Base-by-base conservation (phyloP, 257 asterid genomes). In the Primulina eburnea region DNA sequence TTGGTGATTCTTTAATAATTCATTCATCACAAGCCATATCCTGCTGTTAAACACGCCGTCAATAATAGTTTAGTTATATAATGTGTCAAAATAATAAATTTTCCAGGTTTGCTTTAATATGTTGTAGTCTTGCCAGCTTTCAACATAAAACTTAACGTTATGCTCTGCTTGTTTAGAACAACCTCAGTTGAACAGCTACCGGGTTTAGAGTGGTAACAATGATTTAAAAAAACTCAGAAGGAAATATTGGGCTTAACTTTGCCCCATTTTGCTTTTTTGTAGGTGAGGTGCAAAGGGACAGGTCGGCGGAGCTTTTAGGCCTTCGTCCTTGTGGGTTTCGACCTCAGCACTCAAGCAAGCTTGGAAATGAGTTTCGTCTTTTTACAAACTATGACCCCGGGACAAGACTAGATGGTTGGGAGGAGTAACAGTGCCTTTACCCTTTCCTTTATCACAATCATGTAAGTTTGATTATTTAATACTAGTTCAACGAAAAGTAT, bases 281-380 rank as follows among this genome's bases (percentile, higher is more conserved):
- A 91, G 99, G 99, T 55, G 88, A 76, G 74, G 99, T 91, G 77
- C 99, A 94, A 74, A 86, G 61, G 73, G 86, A 81, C 55, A 82
- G 82, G 57, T 96, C 96, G 71, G 92, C 80, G 9, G 85, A 88
- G 80, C 88, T 94, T 68, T 76, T 94, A 75, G 90, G 88, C 62
- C 72, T 94, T 75, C 89, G 69, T 4, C 88, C 97, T 20, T 94
- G 99, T 72, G 81, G 87, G 64, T 94, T 94, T 81, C 85, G 82
- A 63, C 99, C 99, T 33, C 90, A 82, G 69, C 99, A 94, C 80
- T 77, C 90, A 4, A 91, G 93, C 95, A 94, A 94, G 87, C 97
- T 94, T 70, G 99, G 97, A 68, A 90, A 90, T 62, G 97, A 89
- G 81, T 93, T 93, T 81, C 88, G 89, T 71, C 79, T 94, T 70